Base-by-base conservation (phyloP, 192 early-diverging fungal genomes). In the Geranomyces michiganensis region DNA sequence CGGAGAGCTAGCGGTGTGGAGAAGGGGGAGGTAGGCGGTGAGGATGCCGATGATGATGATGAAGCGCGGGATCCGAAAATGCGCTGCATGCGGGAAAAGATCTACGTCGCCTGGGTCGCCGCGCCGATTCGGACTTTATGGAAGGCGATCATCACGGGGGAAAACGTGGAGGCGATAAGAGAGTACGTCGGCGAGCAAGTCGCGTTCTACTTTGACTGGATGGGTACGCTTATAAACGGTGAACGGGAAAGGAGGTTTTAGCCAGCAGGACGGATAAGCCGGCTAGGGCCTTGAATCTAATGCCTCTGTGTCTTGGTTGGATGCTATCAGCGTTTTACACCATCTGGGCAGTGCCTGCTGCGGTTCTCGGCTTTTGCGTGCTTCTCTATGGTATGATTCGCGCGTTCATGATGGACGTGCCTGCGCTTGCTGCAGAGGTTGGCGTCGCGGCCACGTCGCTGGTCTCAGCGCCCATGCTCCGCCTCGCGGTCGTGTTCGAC, bases 181-280 rank as follows among this genome's bases (percentile, higher is more conserved):
- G 63, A 78, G 32, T 91, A 91, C 68, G 90, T 85, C 67, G 90
- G 90, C n/a, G 90, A 91, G 75, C 79, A 83, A 62, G 76, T 88
- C 55, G 89, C 85, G 13, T 77, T 88, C 1, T 91, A 90, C 53
- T 90, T 91, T 77, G 83, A 87, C 26, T 91, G 87, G 85, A 71
- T 90, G 41, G 84, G 85, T 67, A 22, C n/a, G n/a, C 12, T 13
- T 27, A 62, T 6, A 62, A 62, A 62, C 32, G 60, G 10, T 17
- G 60, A 6, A 0, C 5, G 36, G 36, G 36, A 10, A 10, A 10
- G 10, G 36, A 41, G 36, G 0, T 21, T 22, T 51, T n/a, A 51
- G 19, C 48, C 48, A 22, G 48, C 1, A 22, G 19, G 0, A 27
- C 14, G 19, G 15, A 27, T 29, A 21, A 17, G 56, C 12, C 48